Evolutionary conservation across 129 eudicot species (phyloP), one percentile per base, ranked within the genome.

Genomic region (Artemisia tridentata): DNA sequence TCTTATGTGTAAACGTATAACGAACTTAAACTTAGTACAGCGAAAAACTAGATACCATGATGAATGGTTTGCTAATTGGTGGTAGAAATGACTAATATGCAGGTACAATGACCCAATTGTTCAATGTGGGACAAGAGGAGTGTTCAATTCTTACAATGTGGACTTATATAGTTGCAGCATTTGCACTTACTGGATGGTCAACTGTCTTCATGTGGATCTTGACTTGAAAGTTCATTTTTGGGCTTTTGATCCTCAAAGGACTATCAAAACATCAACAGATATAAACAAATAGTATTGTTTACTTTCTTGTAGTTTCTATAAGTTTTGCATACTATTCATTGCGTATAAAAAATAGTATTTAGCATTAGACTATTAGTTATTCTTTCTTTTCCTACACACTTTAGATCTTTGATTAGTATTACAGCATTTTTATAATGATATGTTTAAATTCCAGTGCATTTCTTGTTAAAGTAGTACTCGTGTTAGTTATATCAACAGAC

Each of bases 51-150:
- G 25, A 63, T 1, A 16, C 10, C 49, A 34, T 16, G 68, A 14
- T 31, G 15, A 63, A 34, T 7, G 72, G 20, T 20, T n/a, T 23
- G 25, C 20, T 15, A 20, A 67, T 2, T 11, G 46, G 3, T 68
- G 61, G 21, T 23, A 15, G 27, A 68, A 62, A 54, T 68, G 50
- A 68, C 16, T 58, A 58, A 27, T 58, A 41, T 56, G 67, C 29
- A 89, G 96, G 98, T 60, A 92, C 98, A 9, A 89, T 92, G 84
- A 75, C 98, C 55, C 95, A 92, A 68, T 69, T 92, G 17, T 89
- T 83, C 69, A 78, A 92, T 71, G 96, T 92, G 67, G 96, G 83
- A 21, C 87, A 84, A 80, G 97, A 84, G 21, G 97, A 88, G 80
- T 88, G 95, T 82, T 87, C 95, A 13, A 83, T 92, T 17, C 83